Evolutionary conservation across 495 filamentous ascomycete species (phyloP).

Genomic region (Podospora fimiseda): DNA sequence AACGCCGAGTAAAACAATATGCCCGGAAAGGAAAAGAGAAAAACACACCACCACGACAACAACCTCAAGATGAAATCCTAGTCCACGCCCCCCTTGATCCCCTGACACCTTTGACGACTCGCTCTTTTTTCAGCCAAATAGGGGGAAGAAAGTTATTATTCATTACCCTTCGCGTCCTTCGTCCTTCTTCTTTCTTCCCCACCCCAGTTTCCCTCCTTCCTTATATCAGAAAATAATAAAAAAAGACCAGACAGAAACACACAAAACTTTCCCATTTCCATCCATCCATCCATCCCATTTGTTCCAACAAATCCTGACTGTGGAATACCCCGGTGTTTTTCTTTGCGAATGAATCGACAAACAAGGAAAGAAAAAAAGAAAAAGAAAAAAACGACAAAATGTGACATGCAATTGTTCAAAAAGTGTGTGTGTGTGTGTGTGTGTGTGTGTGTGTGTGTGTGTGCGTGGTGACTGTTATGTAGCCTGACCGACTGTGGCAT

Average conservation of each 20-base stretch:
- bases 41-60: neutral
- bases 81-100: too few relatives aligned
- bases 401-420: neutral
- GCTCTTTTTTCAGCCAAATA: neutral
- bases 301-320: neutral
- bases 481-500: neutral
- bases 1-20: neutral
- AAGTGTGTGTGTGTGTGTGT: neutral
- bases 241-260: neutral
- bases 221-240: neutral
- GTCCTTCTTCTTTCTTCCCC: neutral
- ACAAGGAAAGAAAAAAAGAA: neutral
- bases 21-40: neutral
- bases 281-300: neutral
- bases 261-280: too few relatives aligned
- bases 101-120: too few relatives aligned
- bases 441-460: neutral
- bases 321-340: neutral
- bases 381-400: neutral
- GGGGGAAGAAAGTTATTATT: neutral
- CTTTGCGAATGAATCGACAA: too few relatives aligned
- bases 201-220: neutral
- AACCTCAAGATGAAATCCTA: neutral
- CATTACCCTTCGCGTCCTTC: neutral
- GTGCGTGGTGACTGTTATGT: neutral